Evolutionary conservation across 345 rosid species (phyloP), one percentile per base, ranked within the genome.

Genomic region (Hibiscus mutabilis): DNA sequence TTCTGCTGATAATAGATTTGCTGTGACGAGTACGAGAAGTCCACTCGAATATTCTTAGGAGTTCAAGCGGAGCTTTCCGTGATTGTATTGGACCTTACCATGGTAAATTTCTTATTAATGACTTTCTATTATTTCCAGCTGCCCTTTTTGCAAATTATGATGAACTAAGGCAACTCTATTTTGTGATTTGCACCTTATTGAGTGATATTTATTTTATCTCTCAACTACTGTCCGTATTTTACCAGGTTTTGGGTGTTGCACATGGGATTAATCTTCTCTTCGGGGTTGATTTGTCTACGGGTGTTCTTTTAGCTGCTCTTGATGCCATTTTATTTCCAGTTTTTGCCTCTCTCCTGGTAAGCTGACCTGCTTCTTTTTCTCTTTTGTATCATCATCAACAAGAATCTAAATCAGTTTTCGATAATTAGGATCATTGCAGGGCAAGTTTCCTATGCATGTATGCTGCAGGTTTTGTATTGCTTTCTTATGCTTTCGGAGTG

Each of bases 181-280:
- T 31, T 31, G 35, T 31, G 35, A 53, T 33, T 25, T 19, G 52
- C n/a, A 4, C 11, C 42, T 25, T 18, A 14, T 35, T 6, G 25
- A 16, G 12, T 37, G 11, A 40, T 10, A 29, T 65, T 57, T 21
- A 7, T 55, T 61, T 25, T 53, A 7, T 74, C 68, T 70, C 53
- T 76, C 72, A 47, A 72, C 47, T 49, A 77, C 68, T 70, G 65
- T 64, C 51, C 27, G 77, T 63, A 40, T 79, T 79, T 61, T 53
- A 64, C 81, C 78, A 96, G 99, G 82, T 96, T 83, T 80, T 96
- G 71, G 99, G 99, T 61, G 85, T 92, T 71, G 98, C 96, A 6
- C 93, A 92, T 77, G 97, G 88, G 5, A 88, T 96, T 80, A 92
- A 91, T 86, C 88, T 92, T 84, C 87, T 92, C 68, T 70, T 88